Percentiles rank a stretch among this genome's conserved stretches.
Conservation (phyloP, 2,329 filamentous ascomycete genomes). For the Macroventuria anomochaeta region DNA sequence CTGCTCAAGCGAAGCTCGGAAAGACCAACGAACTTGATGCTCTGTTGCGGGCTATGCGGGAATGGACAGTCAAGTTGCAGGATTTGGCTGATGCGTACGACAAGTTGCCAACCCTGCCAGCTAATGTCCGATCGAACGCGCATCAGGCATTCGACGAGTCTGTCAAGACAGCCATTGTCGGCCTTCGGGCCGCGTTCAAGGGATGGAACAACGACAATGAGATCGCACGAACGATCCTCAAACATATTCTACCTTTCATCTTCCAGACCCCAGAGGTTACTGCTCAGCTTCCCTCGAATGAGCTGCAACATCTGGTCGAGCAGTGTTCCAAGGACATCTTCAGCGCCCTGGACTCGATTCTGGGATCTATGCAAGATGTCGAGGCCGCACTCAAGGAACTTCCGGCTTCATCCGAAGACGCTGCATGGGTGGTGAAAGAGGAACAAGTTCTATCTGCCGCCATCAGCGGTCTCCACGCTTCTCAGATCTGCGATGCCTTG, state of each 20-base stretch:
- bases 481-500: constrained; percentile 60
- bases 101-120: constrained; percentile 34
- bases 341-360: constrained; percentile 72
- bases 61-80: constrained; percentile 30
- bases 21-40: constrained; percentile 43
- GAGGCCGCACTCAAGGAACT: constrained; percentile 62
- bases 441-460: constrained; percentile 48
- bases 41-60: constrained; percentile 33
- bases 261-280: constrained; percentile 27
- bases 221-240: constrained; percentile 50
- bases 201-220: constrained; percentile 31
- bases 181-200: constrained; percentile 26
- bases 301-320: constrained; percentile 32
- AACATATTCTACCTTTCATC: constrained; percentile 72
- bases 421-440: constrained; percentile 67
- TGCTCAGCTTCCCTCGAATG: not conserved
- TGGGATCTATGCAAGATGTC: constrained; percentile 79
- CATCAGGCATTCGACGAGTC: constrained; percentile 24
- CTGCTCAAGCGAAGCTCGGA: constrained; percentile 71
- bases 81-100: constrained; percentile 26
- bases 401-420: constrained; percentile 66
- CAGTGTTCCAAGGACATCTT: constrained; percentile 66
- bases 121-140: constrained; percentile 32
- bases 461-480: constrained; percentile 65
- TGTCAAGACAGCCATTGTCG: constrained; percentile 20